Percentiles rank a stretch among this genome's conserved stretches.
Evolutionary conservation across 371 early-diverging fungal genomes (phyloP).

Genomic region (Chytridium lagenaria): DNA sequence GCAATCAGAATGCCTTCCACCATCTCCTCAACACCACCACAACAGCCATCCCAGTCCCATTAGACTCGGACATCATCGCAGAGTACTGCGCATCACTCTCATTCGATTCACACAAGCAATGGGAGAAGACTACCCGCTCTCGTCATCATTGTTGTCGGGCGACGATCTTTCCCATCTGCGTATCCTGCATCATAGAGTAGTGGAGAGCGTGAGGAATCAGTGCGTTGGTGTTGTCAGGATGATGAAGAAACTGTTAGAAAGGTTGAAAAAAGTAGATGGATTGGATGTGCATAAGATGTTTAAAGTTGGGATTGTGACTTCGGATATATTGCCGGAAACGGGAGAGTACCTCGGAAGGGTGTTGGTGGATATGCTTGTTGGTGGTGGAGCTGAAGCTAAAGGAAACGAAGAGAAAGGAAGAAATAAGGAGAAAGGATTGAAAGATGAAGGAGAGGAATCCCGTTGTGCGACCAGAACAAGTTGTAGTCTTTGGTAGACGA

Average conservation of each 20-base stretch:
- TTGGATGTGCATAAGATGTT: neutral
- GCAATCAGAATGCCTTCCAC: no score
- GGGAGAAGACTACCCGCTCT: neutral
- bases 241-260: neutral
- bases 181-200: neutral
- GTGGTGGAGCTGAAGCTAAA: no score
- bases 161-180: neutral
- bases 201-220: neutral
- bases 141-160: neutral
- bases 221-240: neutral
- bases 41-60: no score
- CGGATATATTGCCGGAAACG: neutral
- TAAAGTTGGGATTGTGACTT: neutral
- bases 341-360: neutral
- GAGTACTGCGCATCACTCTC: neutral
- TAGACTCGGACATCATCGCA: neutral
- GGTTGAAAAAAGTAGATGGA: neutral
- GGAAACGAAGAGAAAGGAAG: neutral
- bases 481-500: slow-evolving; percentile 1
- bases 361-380: neutral
- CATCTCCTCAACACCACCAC: no score
- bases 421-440: no score
- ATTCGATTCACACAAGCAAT: neutral
- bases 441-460: neutral
- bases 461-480: neutral